Conservation (phyloP, 176 grass and related monocot species). For the Oryza rufipogon region DNA sequence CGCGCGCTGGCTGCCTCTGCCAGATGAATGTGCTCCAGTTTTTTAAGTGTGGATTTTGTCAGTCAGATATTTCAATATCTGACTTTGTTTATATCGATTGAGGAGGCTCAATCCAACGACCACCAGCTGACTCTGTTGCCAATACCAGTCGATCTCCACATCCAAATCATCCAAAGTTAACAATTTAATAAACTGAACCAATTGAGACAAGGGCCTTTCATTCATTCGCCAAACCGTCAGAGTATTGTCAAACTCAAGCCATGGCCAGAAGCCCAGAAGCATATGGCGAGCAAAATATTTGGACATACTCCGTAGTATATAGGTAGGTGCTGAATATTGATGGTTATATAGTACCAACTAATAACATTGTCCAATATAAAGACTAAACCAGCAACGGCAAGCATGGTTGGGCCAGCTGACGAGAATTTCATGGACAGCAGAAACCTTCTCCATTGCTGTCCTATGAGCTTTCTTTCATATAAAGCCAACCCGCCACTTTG, state of each 20-base stretch:
- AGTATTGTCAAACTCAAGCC: neutral
- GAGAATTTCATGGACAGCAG: neutral
- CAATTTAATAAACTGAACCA: neutral
- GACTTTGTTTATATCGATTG: neutral
- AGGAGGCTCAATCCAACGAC: neutral
- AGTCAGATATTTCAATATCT: neutral
- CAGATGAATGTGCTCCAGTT: neutral
- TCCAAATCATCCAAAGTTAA: neutral
- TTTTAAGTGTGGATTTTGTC: neutral
- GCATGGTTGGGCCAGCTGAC: neutral
- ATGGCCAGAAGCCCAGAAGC: neutral
- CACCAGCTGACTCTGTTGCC: too few species aligned
- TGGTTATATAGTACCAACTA: slow-evolving; percentile 14
- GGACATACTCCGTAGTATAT: neutral
- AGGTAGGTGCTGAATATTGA: neutral
- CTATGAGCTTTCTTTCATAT: neutral
- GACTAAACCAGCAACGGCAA: neutral
- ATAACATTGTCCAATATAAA: slow-evolving; percentile 8
- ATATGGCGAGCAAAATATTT: neutral
- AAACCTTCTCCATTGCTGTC: neutral
- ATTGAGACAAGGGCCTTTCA: neutral
- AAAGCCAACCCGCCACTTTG: neutral
- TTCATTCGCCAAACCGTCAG: neutral
- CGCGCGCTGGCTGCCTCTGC: too few species aligned
- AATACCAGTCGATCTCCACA: neutral